Percentiles rank a stretch among this genome's conserved stretches.
phyloP scores from a whole-genome alignment of 192 early-diverging fungal species.

The Lunasporangiospora selenospora region DNA sequence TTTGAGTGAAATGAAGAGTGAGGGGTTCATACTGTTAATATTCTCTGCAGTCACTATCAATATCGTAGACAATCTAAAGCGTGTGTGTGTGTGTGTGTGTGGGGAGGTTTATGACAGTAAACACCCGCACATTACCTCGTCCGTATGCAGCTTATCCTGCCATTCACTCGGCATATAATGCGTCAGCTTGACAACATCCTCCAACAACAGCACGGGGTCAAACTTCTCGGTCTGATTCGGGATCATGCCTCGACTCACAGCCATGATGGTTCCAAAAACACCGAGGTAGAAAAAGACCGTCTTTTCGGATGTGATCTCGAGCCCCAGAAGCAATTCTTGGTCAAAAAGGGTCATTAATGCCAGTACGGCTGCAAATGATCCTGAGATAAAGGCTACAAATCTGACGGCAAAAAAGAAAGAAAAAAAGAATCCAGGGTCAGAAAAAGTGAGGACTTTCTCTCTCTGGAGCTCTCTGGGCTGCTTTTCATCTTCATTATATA shows the following conservation, averaged over 20 bases:
- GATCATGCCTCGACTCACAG: conserved; percentile 80
- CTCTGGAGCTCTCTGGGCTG: neutral
- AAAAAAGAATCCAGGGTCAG: too few species aligned
- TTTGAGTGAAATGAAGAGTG: neutral
- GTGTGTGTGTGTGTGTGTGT: neutral
- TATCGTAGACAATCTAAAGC: too few species aligned
- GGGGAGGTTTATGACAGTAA: neutral
- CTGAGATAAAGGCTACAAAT: conserved; percentile 90
- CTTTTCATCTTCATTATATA: neutral
- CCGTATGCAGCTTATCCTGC: conserved; percentile 82
- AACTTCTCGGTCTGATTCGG: conserved; percentile 81
- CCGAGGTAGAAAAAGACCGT: conserved; percentile 96
- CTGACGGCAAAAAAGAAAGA: conserved; percentile 55
- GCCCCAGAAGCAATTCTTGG: conserved; percentile 84
- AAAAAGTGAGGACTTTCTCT: neutral
- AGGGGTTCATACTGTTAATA: too few species aligned
- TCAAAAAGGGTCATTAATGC: conserved; percentile 82
- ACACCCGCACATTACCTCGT: conserved; percentile 58
- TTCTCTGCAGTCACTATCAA: too few species aligned
- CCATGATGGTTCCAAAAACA: conserved; percentile 85
- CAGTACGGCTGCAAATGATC: conserved; percentile 89
- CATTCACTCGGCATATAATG: conserved; percentile 92
- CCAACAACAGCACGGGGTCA: conserved; percentile 82
- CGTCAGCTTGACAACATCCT: conserved; percentile 81
- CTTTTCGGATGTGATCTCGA: conserved; percentile 89